A percentile compares a stretch with the other conserved stretches of the same genome.
These are phyloP conservation scores for Penicillium fuscoglaucum DNA, from an alignment of 2,329 filamentous ascomycete species.

Conservation along the genomic window DNA sequence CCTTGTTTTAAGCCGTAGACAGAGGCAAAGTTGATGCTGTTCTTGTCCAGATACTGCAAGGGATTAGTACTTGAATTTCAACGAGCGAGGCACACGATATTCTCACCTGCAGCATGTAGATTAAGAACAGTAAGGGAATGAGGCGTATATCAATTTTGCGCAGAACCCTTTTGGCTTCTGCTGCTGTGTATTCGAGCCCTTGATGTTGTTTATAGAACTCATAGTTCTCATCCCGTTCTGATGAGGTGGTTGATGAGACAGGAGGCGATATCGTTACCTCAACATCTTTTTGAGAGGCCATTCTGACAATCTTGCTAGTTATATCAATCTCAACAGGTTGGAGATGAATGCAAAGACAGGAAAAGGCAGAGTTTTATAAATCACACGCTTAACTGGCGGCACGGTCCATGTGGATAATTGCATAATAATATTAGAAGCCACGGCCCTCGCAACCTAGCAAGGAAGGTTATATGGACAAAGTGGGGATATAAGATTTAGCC, in stretches of 20 bases:
- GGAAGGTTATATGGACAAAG: conserved; percentile 1
- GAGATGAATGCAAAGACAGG: not conserved
- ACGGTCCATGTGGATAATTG: conserved; percentile 1
- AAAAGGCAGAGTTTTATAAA: not conserved
- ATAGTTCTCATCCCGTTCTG: conserved; percentile 41
- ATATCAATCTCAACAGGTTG: not conserved
- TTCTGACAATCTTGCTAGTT: not conserved
- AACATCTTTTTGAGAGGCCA: conserved; percentile 9
- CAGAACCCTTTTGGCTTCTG: conserved; percentile 43
- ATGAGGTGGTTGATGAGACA: conserved; percentile 10
- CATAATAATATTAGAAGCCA: conserved; percentile 3
- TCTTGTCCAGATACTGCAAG: conserved; percentile 54
- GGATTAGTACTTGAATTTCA: not conserved
- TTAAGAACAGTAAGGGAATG: conserved; percentile 58
- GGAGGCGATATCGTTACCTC: conserved; percentile 14
- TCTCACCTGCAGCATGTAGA: conserved; percentile 60
- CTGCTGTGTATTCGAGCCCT: conserved; percentile 25
- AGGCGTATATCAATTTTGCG: conserved; percentile 58
- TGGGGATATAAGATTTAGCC: not conserved
- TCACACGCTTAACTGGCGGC: not conserved
- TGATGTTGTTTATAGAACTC: conserved; percentile 34
- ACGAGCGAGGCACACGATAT: too few relatives aligned
- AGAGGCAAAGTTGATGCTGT: conserved; percentile 47
- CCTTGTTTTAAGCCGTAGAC: conserved; percentile 35
- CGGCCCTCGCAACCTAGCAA: not conserved